Evolutionary conservation across 768 basidiomycete species (phyloP).

Genomic region (Amanita rubescens): DNA sequence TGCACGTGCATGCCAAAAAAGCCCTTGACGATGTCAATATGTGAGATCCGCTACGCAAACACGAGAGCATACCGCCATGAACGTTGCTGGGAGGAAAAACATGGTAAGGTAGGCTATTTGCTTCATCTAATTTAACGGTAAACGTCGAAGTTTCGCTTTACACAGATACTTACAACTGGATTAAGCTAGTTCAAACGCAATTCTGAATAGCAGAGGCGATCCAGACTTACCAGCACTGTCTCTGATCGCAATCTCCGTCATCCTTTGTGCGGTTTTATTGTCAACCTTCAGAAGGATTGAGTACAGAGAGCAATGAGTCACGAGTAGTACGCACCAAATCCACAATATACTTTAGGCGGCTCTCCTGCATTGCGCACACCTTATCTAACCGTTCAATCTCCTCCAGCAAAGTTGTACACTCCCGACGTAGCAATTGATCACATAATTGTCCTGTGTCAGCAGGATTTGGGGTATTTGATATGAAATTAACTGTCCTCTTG

Average conservation of each 20-base stretch:
- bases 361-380: slow-evolving; percentile 33
- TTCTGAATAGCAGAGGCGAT: background rate
- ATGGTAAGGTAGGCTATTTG: slow-evolving; percentile 58
- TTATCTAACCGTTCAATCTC: slow-evolving; percentile 45
- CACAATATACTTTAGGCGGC: slow-evolving; percentile 44
- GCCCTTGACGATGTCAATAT: slow-evolving; percentile 14
- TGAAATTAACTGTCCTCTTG: slow-evolving; percentile 42
- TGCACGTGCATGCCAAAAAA: too few species aligned
- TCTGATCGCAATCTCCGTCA: slow-evolving; percentile 32
- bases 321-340: slow-evolving; percentile 25
- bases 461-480: slow-evolving; percentile 45
- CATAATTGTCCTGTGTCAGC: slow-evolving; percentile 27
- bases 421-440: slow-evolving; percentile 29
- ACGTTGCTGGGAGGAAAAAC: slow-evolving; percentile 53
- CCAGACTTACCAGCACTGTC: slow-evolving; percentile 21
- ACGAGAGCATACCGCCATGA: slow-evolving; percentile 34
- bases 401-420: slow-evolving; percentile 38
- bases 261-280: slow-evolving; percentile 32
- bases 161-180: slow-evolving; percentile 10
- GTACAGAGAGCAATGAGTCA: background rate
- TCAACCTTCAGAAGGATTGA: slow-evolving; percentile 27
- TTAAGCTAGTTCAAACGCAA: background rate
- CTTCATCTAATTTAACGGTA: slow-evolving; percentile 30
- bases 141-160: background rate
- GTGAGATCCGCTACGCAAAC: background rate